Evolutionary conservation across 1,284 basidiomycete species (phyloP).

Genomic region (Ceratorhiza oryzae-sativae): DNA sequence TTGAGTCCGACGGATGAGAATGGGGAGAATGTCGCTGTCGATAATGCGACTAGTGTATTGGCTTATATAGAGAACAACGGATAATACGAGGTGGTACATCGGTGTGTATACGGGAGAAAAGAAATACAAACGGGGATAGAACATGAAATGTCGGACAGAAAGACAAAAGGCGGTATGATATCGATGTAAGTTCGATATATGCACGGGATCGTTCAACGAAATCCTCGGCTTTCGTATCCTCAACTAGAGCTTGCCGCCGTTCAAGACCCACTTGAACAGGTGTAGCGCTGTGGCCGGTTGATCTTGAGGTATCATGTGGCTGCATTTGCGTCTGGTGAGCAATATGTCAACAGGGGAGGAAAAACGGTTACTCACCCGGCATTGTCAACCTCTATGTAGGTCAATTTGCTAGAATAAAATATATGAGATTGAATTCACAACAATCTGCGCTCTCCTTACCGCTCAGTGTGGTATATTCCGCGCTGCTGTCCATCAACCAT

Average conservation of each 20-base stretch:
- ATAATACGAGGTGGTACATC: too few relatives aligned
- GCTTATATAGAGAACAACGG: too few relatives aligned
- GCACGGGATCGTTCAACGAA: too few relatives aligned
- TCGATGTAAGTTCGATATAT: too few relatives aligned
- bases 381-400: conserved; percentile 32
- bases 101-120: too few relatives aligned
- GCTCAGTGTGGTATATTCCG: conserved; percentile 38
- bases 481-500: conserved; percentile 25
- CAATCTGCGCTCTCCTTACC: not conserved
- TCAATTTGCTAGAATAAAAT: conserved; percentile 9
- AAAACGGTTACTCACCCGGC: conserved; percentile 20
- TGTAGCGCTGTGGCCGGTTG: conserved; percentile 38
- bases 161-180: too few relatives aligned
- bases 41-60: too few relatives aligned
- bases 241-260: conserved; percentile 5
- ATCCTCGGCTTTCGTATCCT: too few relatives aligned
- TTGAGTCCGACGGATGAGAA: too few relatives aligned
- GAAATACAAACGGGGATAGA: too few relatives aligned
- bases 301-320: conserved; percentile 38
- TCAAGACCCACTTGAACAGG: conserved; percentile 28
- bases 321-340: not conserved
- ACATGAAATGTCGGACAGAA: too few relatives aligned
- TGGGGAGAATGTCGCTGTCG: too few relatives aligned
- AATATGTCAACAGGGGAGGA: not conserved
- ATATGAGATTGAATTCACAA: not conserved